Base-by-base conservation (phyloP, 129 eudicot species). In the Calendula officinalis region DNA sequence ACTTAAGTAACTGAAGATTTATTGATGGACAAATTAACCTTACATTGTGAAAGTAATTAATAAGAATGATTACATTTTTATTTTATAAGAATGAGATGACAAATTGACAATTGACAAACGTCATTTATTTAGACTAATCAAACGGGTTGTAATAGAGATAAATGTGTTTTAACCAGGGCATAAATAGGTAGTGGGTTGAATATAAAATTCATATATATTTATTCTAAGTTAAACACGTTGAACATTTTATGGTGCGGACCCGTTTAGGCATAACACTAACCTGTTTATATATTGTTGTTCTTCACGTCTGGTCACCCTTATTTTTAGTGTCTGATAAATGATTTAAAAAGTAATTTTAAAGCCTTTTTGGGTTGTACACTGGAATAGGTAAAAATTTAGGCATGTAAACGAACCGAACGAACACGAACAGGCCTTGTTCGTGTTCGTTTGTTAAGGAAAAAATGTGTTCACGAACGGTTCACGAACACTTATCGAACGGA, bases 21-120 rank as follows among this genome's bases (percentile, higher is more conserved):
- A 90, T 84, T 60, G 80, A 75, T 42, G 97, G 97, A 47, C 97
- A 87, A n/a, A n/a, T n/a, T n/a, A 36, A 87, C 86, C 97, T 90
- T 74, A 67, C 76, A 71, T 51, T 40, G 11, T 17, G 46, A 58
- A 3, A 13, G 15, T 32, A 45, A 17, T 30, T 12, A 14, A 27
- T 38, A 55, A 34, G 46, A 16, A 2, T n/a, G 57, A 40, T 50
- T 38, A 37, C 14, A 61, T 6, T 3, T 51, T 10, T 53, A 66
- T 54, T 60, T 40, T 38, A n/a, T 14, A 57, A 3, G 15, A 22
- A 7, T 35, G 11, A 62, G 55, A 64, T 32, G 10, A 44, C 52
- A 8, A 22, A 10, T n/a, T n/a, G 40, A 67, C 13, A 44, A 7
- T 32, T 16, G 48, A 45, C 55, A 30, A 36, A 90, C 95, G 92